Percentiles rank a stretch among this genome's conserved stretches.
These are phyloP conservation scores for Wickerhamomyces bisporus DNA, from an alignment of 805 yeast genomes.

Conservation along the genomic window DNA sequence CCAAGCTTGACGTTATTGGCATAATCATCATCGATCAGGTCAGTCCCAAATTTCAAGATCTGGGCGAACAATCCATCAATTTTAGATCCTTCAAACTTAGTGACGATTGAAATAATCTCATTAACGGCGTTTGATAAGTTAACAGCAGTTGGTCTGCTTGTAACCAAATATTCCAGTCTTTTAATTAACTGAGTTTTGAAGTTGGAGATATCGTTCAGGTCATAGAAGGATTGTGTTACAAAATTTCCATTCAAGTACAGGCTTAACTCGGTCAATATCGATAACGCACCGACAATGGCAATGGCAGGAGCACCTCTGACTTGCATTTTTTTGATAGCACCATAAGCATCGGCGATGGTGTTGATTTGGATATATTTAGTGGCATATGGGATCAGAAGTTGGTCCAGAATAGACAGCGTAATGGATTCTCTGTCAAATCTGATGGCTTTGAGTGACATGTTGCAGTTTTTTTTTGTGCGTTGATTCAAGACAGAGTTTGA, in stretches of 20 bases:
- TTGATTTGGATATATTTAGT: slow-evolving; percentile 60
- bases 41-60: slow-evolving; percentile 42
- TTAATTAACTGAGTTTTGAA: slow-evolving; percentile 35
- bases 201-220: slow-evolving; percentile 24
- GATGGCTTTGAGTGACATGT: slow-evolving; percentile 57
- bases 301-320: slow-evolving; percentile 99
- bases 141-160: slow-evolving; percentile 94
- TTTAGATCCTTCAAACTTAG: slow-evolving; percentile 21
- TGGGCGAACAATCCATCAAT: slow-evolving; percentile 26
- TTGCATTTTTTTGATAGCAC: slow-evolving; percentile 84
- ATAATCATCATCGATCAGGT: slow-evolving; percentile 70
- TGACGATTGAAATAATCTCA: slow-evolving; percentile 30
- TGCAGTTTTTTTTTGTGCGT: neutral
- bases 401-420: slow-evolving; percentile 67
- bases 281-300: slow-evolving; percentile 87
- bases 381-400: slow-evolving; percentile 74
- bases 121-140: slow-evolving; percentile 69
- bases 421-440: slow-evolving; percentile 45
- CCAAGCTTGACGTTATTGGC: slow-evolving; percentile 78
- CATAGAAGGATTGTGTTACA: slow-evolving; percentile 26
- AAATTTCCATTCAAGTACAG: slow-evolving; percentile 25
- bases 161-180: slow-evolving; percentile 59
- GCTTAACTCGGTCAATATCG: slow-evolving; percentile 69
- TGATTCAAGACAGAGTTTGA: neutral
- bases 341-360: slow-evolving; percentile 69